phyloP scores from a whole-genome alignment of 108 stramenopile genomes.

The Cyclostephanos tholiformis region DNA sequence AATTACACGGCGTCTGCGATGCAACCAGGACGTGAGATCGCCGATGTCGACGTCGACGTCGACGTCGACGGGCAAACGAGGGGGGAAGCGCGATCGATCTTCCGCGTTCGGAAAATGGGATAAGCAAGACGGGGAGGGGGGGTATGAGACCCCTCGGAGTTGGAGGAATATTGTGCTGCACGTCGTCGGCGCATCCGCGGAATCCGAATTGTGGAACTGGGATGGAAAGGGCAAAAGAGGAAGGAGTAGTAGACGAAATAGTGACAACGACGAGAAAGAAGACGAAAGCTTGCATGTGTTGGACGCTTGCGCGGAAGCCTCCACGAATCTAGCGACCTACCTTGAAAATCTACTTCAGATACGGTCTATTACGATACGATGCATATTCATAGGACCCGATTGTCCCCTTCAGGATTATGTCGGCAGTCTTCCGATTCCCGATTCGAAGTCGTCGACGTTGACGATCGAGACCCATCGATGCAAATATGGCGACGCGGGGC shows the following conservation, averaged over 20 bases:
- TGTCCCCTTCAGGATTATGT: conserved; percentile 51
- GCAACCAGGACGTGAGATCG: conserved; percentile 16
- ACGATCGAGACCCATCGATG: conserved; percentile 45
- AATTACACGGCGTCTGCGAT: conserved; percentile 30
- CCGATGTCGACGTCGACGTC: neutral
- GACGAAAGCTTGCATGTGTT: conserved; percentile 30
- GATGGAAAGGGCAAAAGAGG: conserved; percentile 21
- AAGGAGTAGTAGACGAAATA: too few relatives aligned
- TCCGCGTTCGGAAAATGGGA: conserved; percentile 18
- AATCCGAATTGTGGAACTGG: conserved; percentile 83
- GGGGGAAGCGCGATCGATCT: conserved; percentile 5
- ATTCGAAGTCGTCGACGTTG: conserved; percentile 27
- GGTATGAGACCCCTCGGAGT: neutral
- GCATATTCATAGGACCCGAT: conserved; percentile 78
- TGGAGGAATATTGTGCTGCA: conserved; percentile 63
- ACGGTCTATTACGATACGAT: conserved; percentile 44
- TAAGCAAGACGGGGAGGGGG: conserved; percentile 10
- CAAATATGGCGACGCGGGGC: conserved; percentile 29
- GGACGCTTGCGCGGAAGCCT: conserved; percentile 81
- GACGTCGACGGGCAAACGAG: neutral
- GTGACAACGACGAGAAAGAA: conserved; percentile 8
- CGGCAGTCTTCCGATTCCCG: conserved; percentile 35
- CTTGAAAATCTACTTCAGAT: conserved; percentile 37
- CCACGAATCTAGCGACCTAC: conserved; percentile 58
- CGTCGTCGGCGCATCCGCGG: conserved; percentile 76